Percentiles rank a stretch among this genome's conserved stretches.
These are phyloP conservation scores for Basipetospora sp. DNA, from an alignment of 2,329 filamentous ascomycete genomes.

Conservation along the genomic window DNA sequence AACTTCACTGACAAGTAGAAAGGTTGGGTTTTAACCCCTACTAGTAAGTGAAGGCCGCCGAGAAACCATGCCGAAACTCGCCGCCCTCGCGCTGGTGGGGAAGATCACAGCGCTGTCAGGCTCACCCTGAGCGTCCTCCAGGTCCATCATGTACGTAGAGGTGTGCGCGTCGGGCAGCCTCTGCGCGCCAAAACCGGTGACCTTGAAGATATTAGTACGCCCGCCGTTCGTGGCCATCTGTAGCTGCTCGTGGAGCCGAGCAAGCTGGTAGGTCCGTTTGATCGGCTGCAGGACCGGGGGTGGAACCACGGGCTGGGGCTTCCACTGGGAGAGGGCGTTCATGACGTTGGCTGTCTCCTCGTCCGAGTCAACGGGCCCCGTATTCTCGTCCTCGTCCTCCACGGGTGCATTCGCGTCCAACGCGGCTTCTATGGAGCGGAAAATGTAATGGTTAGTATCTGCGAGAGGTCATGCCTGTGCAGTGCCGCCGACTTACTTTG, in stretches of 20 bases:
- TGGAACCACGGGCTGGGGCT: conserved; percentile 61
- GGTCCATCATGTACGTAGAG: conserved; percentile 7
- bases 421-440: conserved; percentile 54
- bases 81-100: conserved; percentile 24
- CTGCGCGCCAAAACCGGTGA: conserved; percentile 41
- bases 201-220: conserved; percentile 49
- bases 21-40: conserved; percentile 33
- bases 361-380: conserved; percentile 76
- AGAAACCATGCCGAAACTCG: conserved; percentile 29
- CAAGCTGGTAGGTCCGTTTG: conserved; percentile 46
- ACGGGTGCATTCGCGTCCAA: conserved; percentile 86
- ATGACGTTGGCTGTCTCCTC: conserved; percentile 87
- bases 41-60: conserved; percentile 32
- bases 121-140: conserved; percentile 45
- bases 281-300: conserved; percentile 48
- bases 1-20: too few species aligned
- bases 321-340: conserved; percentile 60
- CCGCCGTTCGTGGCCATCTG: conserved; percentile 52
- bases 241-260: conserved; percentile 49
- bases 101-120: conserved; percentile 31
- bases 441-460: conserved; percentile 8
- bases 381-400: conserved; percentile 73
- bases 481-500: conserved; percentile 52
- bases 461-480: conserved; percentile 7
- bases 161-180: conserved; percentile 36